Evolutionary conservation across 2,329 filamentous ascomycete species (phyloP), one percentile per base, ranked within the genome.

Genomic region (Cercospora janseana): DNA sequence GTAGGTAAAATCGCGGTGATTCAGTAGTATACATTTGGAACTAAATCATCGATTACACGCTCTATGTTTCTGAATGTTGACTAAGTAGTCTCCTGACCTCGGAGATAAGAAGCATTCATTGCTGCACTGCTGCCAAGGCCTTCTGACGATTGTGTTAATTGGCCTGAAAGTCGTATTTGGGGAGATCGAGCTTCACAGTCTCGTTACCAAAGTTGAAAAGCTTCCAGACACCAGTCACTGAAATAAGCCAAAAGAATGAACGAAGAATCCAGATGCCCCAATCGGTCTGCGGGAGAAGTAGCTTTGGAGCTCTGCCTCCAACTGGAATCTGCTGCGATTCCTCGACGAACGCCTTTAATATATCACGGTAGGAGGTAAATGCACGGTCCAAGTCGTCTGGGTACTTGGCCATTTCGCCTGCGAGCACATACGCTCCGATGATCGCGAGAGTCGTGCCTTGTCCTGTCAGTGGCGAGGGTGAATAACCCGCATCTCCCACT

Each of bases 401-500:
- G 40, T 27, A 48, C 15, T 38, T 41, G 4, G 52, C 48, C 35
- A 57, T 32, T 29, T 59, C 55, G 8, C 57, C 55, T 9, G 57
- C 57, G n/a, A 73, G 57, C 1, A 71, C 57, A 38, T 72, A 73
- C 0, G 66, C 63, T 3, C 70, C 71, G 4, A 71, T 54, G 6
- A 73, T 64, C 1, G 69, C 70, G 3, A 66, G 56, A 4, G 63
- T 62, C 12, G 61, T 66, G 1, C 66, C 67, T 52, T 63, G 58
- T 1, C 66, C 67, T 1, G 62, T 64, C 5, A 68, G 31, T 1
- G 64, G 60, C 12, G 64, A 65, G 0, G 71, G 70, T 35, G 65
- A 69, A 49, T 67, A 69, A 2, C 61, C 71, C 2, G 71, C 68
- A 52, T 74, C 71, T 4, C 70, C 71, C 2, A 72, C 50, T 3